phyloP scores from a whole-genome alignment of 2,329 filamentous ascomycete species.

The Ophiobolus disseminans region DNA sequence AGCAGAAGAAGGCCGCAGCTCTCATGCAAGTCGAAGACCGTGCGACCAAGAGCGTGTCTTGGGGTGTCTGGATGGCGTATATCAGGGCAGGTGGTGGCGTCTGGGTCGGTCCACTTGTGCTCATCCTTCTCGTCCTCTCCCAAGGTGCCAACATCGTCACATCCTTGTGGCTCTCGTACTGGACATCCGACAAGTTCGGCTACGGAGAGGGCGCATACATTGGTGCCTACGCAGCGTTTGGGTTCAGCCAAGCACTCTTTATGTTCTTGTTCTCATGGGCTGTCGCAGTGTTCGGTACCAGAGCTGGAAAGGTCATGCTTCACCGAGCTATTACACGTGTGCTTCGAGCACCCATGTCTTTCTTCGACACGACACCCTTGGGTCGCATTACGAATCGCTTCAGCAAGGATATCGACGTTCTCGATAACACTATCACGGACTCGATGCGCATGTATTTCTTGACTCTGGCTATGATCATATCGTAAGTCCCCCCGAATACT shows the following conservation, averaged over 20 bases:
- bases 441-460: slow-evolving; percentile 92
- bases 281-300: slow-evolving; percentile 80
- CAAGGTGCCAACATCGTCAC: slow-evolving; percentile 88
- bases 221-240: slow-evolving; percentile 52
- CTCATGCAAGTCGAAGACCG: slow-evolving; percentile 79
- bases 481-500: slow-evolving; percentile 15
- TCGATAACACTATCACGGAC: slow-evolving; percentile 92
- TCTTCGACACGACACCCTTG: slow-evolving; percentile 96
- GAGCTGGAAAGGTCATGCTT: slow-evolving; percentile 81
- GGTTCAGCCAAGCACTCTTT: slow-evolving; percentile 38
- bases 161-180: slow-evolving; percentile 91
- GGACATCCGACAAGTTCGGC: slow-evolving; percentile 81
- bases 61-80: slow-evolving; percentile 80
- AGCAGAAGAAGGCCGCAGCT: slow-evolving; percentile 57
- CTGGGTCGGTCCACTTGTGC: slow-evolving; percentile 69
- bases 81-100: slow-evolving; percentile 76
- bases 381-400: slow-evolving; percentile 97
- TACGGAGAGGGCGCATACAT: slow-evolving; percentile 75
- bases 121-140: slow-evolving; percentile 71
- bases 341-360: slow-evolving; percentile 75
- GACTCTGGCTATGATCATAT: slow-evolving; percentile 80
- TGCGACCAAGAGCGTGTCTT: slow-evolving; percentile 77
- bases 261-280: slow-evolving; percentile 81
- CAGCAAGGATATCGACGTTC: slow-evolving; percentile 91
- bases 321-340: slow-evolving; percentile 79